Evolutionary conservation across 2,329 filamentous ascomycete species (phyloP).

Genomic region (Fusarium sp.): DNA sequence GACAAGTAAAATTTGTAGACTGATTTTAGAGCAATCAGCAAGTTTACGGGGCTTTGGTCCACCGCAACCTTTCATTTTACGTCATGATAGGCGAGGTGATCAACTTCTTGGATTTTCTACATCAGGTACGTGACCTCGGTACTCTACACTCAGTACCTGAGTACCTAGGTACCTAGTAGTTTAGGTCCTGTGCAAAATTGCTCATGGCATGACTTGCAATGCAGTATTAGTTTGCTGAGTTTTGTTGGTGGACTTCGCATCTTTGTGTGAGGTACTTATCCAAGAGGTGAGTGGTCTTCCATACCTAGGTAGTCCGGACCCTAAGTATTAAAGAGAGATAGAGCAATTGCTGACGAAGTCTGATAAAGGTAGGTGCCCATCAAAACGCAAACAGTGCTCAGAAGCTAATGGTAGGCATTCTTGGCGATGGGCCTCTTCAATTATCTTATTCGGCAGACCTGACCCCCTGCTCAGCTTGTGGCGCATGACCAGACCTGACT

Average conservation of each 20-base stretch:
- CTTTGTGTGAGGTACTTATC: background rate
- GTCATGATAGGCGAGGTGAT: constrained; percentile 18
- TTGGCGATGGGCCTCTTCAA: constrained; percentile 35
- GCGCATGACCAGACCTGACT: constrained; percentile 39
- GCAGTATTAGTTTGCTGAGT: background rate
- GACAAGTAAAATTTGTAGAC: background rate
- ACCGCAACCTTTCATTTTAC: constrained; percentile 3
- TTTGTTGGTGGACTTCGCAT: background rate
- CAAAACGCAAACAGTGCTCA: constrained; percentile 5
- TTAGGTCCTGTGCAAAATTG: background rate
- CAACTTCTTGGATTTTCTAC: background rate
- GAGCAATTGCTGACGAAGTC: background rate
- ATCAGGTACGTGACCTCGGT: background rate
- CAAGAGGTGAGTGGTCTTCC: background rate
- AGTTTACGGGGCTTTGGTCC: background rate
- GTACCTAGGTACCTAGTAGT: too few relatives aligned
- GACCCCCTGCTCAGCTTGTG: constrained; percentile 24
- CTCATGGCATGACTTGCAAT: background rate
- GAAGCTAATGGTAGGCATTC: constrained; percentile 14
- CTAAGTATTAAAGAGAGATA: background rate
- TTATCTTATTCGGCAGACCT: constrained; percentile 22
- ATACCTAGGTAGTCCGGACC: too few relatives aligned
- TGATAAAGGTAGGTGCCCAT: background rate
- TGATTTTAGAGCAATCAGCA: background rate
- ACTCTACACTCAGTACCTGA: background rate